Base-by-base conservation (phyloP, 805 yeast genomes). In the Candida lessepsii region DNA sequence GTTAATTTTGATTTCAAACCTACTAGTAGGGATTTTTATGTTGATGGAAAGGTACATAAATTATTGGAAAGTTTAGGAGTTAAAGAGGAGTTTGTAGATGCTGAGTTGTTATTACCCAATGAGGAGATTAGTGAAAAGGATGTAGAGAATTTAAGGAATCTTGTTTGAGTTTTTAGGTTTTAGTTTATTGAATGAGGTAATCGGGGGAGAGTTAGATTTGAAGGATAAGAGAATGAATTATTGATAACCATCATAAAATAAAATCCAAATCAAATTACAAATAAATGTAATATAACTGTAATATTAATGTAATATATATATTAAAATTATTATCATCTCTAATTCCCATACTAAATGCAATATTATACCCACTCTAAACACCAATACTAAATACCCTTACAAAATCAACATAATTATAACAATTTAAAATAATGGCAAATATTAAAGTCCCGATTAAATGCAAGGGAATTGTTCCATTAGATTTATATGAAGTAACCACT, bases 1-100 rank as follows among this genome's bases (percentile, higher is more conserved):
- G 35, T 58, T 30, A 42, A 70, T 44, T 27, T 52, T 20, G 45
- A 50, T 30, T 58, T 64, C 41, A 39, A 47, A 20, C 63, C 67
- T 9, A 47, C 52, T 27, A 52, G 56, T 10, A 47, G 78, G 36
- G 78, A 73, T 32, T 49, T 50, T 5, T 73, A 71, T 45, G 53
- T 70, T 17, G 61, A 62, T 26, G 63, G 67, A 11, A 71, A 70
- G 41, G 56, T 73, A 2, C 37, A 51, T 2, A 58, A 63, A 41
- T 47, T 70, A 19, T 47, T 70, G 21, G 56, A 61, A 33, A 49
- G 43, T 24, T 43, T 56, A 7, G 61, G 60, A 10, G 47, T 52
- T 4, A 34, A 41, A 5, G 50, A 44, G 5, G 43, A 42, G 11
- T 21, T 18, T 40, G 17, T 26, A 10, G 29, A 40, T 25, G 35